These are phyloP conservation scores for Psophocarpus tetragonolobus DNA, from an alignment of 306 rosid species.

Conservation along the genomic window DNA sequence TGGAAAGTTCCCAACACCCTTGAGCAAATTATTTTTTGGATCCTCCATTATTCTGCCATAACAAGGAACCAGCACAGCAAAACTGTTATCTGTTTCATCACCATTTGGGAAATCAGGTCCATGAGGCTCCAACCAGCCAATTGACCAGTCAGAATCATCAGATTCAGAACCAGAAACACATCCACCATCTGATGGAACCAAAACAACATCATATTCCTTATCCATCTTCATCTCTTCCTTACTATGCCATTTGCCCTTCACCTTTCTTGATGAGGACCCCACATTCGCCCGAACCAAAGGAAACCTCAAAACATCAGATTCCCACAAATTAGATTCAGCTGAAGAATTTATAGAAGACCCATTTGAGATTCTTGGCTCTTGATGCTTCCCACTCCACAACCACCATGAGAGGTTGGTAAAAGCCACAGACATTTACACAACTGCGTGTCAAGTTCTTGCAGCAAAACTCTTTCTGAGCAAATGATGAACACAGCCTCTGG, in stretches of 20 bases:
- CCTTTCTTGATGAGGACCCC: conserved; percentile 73
- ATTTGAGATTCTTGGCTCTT: conserved; percentile 66
- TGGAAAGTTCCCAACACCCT: conserved; percentile 60
- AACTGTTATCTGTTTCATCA: conserved; percentile 77
- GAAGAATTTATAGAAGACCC: conserved; percentile 59
- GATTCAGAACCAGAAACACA: conserved; percentile 88
- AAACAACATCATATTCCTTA: conserved; percentile 80
- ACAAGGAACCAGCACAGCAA: conserved; percentile 93
- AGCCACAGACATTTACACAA: conserved; percentile 71
- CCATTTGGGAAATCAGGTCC: conserved; percentile 90
- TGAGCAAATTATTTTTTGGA: conserved; percentile 46
- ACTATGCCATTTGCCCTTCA: conserved; percentile 85
- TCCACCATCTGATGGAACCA: conserved; percentile 92
- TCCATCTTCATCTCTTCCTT: conserved; percentile 87
- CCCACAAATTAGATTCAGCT: conserved; percentile 55
- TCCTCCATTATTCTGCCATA: conserved; percentile 56
- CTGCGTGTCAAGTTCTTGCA: conserved; percentile 7
- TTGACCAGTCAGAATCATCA: conserved; percentile 92
- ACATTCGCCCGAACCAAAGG: conserved; percentile 57
- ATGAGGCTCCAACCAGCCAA: conserved; percentile 97
- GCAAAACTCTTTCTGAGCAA: not conserved
- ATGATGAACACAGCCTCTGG: not conserved
- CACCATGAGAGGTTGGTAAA: conserved; percentile 86
- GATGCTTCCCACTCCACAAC: conserved; percentile 84
- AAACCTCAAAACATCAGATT: conserved; percentile 72